Percentiles rank a stretch among this genome's conserved stretches.
Conservation (phyloP, 768 basidiomycete genomes). For the Suillus decipiens region DNA sequence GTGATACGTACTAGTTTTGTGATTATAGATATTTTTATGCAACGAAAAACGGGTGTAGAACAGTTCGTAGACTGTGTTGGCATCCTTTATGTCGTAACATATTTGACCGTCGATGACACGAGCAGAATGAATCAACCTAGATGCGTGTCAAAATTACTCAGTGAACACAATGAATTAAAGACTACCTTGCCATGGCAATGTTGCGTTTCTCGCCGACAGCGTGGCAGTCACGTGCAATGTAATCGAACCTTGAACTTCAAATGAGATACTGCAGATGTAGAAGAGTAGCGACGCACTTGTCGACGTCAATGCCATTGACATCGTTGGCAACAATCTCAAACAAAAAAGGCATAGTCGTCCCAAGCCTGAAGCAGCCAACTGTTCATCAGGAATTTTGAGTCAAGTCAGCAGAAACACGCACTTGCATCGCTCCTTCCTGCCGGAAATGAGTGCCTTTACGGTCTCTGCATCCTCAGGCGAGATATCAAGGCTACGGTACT, state of each 20-base stretch:
- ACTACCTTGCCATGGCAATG: conserved; percentile 48
- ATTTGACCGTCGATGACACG: conserved; percentile 75
- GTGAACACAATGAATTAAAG: neutral
- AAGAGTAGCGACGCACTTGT: conserved; percentile 54
- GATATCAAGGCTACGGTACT: conserved; percentile 51
- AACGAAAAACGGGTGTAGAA: conserved; percentile 74
- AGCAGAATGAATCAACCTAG: conserved; percentile 71
- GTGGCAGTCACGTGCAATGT: conserved; percentile 74
- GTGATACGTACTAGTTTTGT: conserved; percentile 61
- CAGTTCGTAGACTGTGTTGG: conserved; percentile 72
- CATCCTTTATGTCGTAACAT: conserved; percentile 82
- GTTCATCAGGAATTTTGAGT: neutral
- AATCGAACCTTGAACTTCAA: conserved; percentile 62
- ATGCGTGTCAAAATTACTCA: neutral
- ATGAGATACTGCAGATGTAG: conserved; percentile 1
- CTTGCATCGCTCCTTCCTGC: conserved; percentile 54
- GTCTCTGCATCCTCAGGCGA: conserved; percentile 51
- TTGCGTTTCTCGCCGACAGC: conserved; percentile 66
- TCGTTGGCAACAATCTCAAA: conserved; percentile 87
- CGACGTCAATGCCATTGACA: conserved; percentile 82
- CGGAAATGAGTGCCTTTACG: conserved; percentile 79
- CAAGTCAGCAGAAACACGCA: conserved; percentile 32
- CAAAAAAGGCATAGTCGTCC: conserved; percentile 64
- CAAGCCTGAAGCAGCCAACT: conserved; percentile 18
- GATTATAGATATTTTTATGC: conserved; percentile 83